Evolutionary conservation across 2,329 filamentous ascomycete genomes (phyloP), one percentile per base, ranked within the genome.

Genomic region (Neofusicoccum kwambonambiense): DNA sequence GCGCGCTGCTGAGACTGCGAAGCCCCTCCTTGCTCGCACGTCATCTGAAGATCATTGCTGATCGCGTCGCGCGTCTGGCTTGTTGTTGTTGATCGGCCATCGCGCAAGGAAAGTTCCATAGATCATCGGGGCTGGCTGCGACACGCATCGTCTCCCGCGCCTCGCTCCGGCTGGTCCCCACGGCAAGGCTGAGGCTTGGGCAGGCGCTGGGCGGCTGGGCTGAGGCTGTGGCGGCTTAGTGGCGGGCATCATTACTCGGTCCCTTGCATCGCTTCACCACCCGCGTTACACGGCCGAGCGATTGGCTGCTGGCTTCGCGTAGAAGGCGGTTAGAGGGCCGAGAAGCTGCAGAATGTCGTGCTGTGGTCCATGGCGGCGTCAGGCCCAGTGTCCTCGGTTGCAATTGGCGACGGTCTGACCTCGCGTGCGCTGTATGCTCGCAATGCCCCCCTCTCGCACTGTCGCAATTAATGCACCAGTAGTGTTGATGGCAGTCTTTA

Each of bases 141-240:
- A 60, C 56, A 15, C 17, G 4, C 22, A 37, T 8, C n/a, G 42
- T 60, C 52, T 60, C 22, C 35, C n/a, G 31, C 7, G 34, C 41
- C 31, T 22, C 15, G 19, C 13, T 44, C n/a, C 9, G 37, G 37
- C 15, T 7, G 13, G 9, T 39, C 8, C 37, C 37, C 17, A 35
- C 22, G 22, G 12, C 56, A 37, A 45, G 56, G 56, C 42, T 60
- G 56, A 47, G 56, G 42, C 56, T 47, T 31, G 54, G 54, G 54
- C 41, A 9, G 39, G 54, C 39, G 39, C 54, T 58, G 44, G 39
- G 52, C 39, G 27, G 27, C 27, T 31, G 27, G 27, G 27, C 27
- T 51, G 19, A 42, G 52, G 52, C 52, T 44, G 39, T n/a, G 54
- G 34, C 39, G 54, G 31, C 39, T 22, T 35, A 42, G 56, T 47